These are phyloP conservation scores for Quercus agrifolia DNA, from an alignment of 306 rosid genomes.

Conservation along the genomic window DNA sequence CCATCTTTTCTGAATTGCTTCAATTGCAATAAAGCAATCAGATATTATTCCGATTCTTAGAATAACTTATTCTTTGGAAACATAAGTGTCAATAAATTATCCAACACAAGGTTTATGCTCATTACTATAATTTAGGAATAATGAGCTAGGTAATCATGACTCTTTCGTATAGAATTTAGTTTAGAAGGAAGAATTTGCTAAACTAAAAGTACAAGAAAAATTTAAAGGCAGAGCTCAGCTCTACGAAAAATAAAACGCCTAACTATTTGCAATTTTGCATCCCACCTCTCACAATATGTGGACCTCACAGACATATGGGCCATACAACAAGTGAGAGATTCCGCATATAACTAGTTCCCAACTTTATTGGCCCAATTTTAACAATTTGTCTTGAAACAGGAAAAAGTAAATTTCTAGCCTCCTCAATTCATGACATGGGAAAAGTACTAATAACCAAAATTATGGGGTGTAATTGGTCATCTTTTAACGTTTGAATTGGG, in stretches of 20 bases:
- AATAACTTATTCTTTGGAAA: neutral
- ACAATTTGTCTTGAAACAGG: neutral
- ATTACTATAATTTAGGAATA: neutral
- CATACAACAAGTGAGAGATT: no score
- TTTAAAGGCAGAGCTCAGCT: neutral
- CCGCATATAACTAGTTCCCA: no score
- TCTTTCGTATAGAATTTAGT: neutral
- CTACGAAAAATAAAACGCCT: no score
- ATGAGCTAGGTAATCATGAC: no score
- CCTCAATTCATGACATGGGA: neutral
- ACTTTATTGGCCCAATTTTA: neutral
- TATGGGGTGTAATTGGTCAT: neutral
- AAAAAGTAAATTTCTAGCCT: neutral
- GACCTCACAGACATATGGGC: no score
- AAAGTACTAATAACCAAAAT: neutral
- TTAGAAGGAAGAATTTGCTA: neutral
- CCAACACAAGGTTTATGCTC: neutral
- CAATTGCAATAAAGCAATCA: slow-evolving; percentile 5
- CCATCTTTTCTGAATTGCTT: slow-evolving; percentile 31
- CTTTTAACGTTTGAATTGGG: neutral
- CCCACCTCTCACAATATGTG: no score
- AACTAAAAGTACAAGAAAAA: no score
- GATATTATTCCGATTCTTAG: slow-evolving; percentile 31
- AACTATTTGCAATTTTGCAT: no score
- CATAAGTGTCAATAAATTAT: neutral